These are phyloP conservation scores for Fusarium chlamydosporum DNA, from an alignment of 2,329 filamentous ascomycete genomes.

Conservation along the genomic window DNA sequence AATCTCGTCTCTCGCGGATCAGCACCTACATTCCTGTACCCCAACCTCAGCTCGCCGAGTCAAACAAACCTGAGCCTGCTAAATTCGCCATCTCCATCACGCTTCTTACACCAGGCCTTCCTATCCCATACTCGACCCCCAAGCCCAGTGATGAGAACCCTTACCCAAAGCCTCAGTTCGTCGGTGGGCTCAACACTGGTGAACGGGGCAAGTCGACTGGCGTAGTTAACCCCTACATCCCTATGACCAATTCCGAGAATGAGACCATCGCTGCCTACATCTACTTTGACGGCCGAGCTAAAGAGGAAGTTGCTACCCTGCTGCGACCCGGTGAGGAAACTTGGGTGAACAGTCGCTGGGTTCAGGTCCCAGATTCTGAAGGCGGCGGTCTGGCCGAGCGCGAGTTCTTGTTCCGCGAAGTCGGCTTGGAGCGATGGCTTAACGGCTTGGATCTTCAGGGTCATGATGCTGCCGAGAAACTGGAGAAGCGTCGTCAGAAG, in stretches of 20 bases:
- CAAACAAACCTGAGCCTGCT: constrained; percentile 87
- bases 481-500: constrained; percentile 89
- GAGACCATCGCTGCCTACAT: constrained; percentile 99
- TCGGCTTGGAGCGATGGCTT: constrained; percentile 94
- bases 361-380: constrained; percentile 90
- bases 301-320: constrained; percentile 97
- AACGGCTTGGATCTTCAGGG: constrained; percentile 96
- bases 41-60: constrained; percentile 78
- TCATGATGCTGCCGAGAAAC: constrained; percentile 88
- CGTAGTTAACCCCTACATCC: constrained; percentile 86
- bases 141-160: constrained; percentile 83
- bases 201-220: constrained; percentile 65
- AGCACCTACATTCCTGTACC: constrained; percentile 98
- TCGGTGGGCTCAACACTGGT: constrained; percentile 74
- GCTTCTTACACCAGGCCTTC: constrained; percentile 86
- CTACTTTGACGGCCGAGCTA: constrained; percentile 95
- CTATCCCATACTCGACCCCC: constrained; percentile 92
- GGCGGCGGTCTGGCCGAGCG: constrained; percentile 95
- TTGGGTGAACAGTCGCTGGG: constrained; percentile 99
- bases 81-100: constrained; percentile 99
- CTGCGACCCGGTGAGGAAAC: constrained; percentile 95
- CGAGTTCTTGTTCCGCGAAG: constrained; percentile 97
- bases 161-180: constrained; percentile 84
- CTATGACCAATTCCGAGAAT: constrained; percentile 91
- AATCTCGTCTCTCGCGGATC: constrained; percentile 91